A percentile compares a stretch with the other conserved stretches of the same genome.
phyloP scores from a whole-genome alignment of 2,329 filamentous ascomycete genomes.

The Trichoderma arundinaceum region DNA sequence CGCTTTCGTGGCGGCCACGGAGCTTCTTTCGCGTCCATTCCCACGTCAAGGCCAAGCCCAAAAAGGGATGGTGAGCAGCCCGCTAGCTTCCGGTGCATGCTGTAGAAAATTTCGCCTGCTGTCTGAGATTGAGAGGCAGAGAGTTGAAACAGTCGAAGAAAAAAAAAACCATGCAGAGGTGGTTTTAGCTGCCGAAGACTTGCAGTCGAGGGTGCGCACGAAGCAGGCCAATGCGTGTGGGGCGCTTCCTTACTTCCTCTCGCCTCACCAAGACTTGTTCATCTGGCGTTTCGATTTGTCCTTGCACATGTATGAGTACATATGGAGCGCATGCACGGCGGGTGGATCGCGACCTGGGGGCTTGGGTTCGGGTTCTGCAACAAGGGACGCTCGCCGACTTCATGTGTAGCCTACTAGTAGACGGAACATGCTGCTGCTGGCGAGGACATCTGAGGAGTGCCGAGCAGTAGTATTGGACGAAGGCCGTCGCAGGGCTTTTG shows the following conservation, averaged over 20 bases:
- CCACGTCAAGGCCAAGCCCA: neutral
- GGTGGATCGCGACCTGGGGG: neutral
- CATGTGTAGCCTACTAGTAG: neutral
- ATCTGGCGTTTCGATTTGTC: neutral
- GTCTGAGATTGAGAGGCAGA: slow-evolving; percentile 12
- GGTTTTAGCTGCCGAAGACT: slow-evolving; percentile 10
- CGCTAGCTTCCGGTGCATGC: neutral
- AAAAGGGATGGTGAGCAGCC: slow-evolving; percentile 4
- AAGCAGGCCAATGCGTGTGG: slow-evolving; percentile 16
- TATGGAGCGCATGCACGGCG: too few species aligned
- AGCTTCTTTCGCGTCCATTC: slow-evolving; percentile 2
- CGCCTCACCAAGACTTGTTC: slow-evolving; percentile 6
- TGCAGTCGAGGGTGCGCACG: neutral
- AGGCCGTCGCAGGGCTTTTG: too few species aligned
- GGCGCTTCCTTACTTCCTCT: slow-evolving; percentile 5
- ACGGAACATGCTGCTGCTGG: neutral
- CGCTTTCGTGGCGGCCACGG: neutral
- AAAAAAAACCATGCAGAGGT: slow-evolving; percentile 6
- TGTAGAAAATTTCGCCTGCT: neutral
- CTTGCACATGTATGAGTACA: neutral
- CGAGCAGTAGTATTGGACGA: too few species aligned
- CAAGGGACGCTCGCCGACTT: neutral
- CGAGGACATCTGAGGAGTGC: neutral
- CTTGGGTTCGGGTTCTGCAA: neutral
- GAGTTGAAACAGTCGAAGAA: slow-evolving; percentile 14